Percentiles rank a stretch among this genome's conserved stretches.
These are phyloP conservation scores for Didymellaceae sp. DNA, from an alignment of 2,329 filamentous ascomycete species.

Conservation along the genomic window DNA sequence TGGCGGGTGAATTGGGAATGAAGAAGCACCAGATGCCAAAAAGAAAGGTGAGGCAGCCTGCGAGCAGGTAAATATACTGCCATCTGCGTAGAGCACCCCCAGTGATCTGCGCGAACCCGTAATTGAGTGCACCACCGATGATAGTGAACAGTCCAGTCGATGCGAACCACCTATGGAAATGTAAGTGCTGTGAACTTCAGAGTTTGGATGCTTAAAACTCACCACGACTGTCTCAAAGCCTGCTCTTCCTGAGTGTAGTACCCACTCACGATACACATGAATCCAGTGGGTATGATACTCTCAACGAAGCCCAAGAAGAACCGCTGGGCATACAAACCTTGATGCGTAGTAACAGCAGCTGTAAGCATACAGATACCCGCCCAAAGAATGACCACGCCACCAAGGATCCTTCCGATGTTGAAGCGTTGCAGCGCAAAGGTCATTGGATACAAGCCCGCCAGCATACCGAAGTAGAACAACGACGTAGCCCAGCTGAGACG, in stretches of 20 bases:
- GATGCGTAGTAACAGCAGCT: constrained; percentile 68
- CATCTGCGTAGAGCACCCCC: constrained; percentile 56
- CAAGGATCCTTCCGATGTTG: constrained; percentile 68
- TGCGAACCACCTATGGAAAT: constrained; percentile 61
- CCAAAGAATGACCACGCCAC: constrained; percentile 70
- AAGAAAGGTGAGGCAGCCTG: constrained; percentile 59
- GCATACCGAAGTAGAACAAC: constrained; percentile 81
- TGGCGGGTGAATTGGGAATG: constrained; percentile 69
- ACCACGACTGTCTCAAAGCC: constrained; percentile 62
- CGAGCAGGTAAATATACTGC: constrained; percentile 74
- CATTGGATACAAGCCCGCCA: constrained; percentile 76
- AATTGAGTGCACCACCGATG: constrained; percentile 42
- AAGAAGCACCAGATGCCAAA: constrained; percentile 73
- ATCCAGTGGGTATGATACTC: constrained; percentile 62
- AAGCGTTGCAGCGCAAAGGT: constrained; percentile 74
- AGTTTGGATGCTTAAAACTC: neutral
- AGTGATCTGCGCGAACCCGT: constrained; percentile 49
- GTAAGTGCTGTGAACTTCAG: neutral
- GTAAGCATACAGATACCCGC: constrained; percentile 71
- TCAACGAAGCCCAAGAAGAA: constrained; percentile 66
- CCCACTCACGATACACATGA: constrained; percentile 59
- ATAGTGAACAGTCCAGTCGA: constrained; percentile 55
- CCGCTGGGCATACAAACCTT: constrained; percentile 64
- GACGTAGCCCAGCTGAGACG: constrained; percentile 79
- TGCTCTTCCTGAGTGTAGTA: constrained; percentile 53